A percentile compares a stretch with the other conserved stretches of the same genome.
Conservation (phyloP, 495 filamentous ascomycete genomes). For the Aspergillus bertholletiae region DNA sequence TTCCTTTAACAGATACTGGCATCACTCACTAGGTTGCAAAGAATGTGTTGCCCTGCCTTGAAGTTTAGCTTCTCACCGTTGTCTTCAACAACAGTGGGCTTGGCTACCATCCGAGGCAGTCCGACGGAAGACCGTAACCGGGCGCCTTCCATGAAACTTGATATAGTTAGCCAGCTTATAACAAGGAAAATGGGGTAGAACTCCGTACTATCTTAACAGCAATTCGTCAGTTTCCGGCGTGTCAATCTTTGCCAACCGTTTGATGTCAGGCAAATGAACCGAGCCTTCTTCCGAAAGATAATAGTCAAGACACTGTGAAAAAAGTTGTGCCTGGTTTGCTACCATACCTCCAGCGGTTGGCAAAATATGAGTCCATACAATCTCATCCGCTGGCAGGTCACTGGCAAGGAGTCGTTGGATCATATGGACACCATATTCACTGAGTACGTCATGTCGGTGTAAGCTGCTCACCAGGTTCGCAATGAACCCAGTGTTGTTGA, state of each 20-base stretch:
- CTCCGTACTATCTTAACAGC: constrained; percentile 41
- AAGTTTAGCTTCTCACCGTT: constrained; percentile 37
- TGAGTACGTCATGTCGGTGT: constrained; percentile 46
- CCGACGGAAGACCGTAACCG: constrained; percentile 54
- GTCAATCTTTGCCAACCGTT: constrained; percentile 47
- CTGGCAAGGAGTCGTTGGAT: constrained; percentile 62
- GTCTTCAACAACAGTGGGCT: constrained; percentile 38
- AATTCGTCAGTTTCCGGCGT: constrained; percentile 44
- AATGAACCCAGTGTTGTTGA: constrained; percentile 48
- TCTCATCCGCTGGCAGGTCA: constrained; percentile 56
- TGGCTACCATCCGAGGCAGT: constrained; percentile 45
- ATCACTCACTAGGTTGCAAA: constrained; percentile 46
- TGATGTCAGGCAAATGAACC: constrained; percentile 53
- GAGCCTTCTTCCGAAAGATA: constrained; percentile 59
- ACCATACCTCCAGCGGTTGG: constrained; percentile 58
- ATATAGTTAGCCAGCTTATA: constrained; percentile 15
- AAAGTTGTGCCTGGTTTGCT: constrained; percentile 68
- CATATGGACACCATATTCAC: constrained; percentile 64
- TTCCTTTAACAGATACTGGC: neutral
- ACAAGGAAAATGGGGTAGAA: neutral
- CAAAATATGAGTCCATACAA: constrained; percentile 69
- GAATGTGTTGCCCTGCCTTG: constrained; percentile 43
- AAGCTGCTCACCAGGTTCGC: constrained; percentile 40
- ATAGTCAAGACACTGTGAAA: constrained; percentile 72
- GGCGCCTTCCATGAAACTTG: constrained; percentile 57